Evolutionary conservation across 1,284 basidiomycete species (phyloP), one percentile per base, ranked within the genome.

Genomic region (Sphagnurus paluster): DNA sequence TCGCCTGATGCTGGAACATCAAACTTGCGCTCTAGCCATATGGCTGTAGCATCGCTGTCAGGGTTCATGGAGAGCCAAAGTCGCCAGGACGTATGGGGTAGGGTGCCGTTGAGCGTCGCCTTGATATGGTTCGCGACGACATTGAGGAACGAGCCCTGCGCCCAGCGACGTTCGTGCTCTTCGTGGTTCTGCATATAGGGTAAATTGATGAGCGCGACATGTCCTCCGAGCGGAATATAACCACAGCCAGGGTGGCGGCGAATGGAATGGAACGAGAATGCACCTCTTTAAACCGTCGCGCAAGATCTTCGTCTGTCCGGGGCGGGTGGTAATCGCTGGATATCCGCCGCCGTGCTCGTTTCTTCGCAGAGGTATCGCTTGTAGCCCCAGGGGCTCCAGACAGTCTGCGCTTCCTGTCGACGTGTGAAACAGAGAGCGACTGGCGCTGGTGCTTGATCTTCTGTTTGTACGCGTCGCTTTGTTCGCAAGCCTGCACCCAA

Each of bases 21-120:
- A 51, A 88, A 87, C 63, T 89, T 89, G 52, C 72, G 73, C 57
- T 87, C 80, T 36, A 88, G 55, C 87, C 86, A 89, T 33, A 87
- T 86, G 2, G 86, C 86, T 5, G 86, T 88, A 10, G 75, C 77
- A 55, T 89, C 87, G 53, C 72, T 79, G 43, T 80, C 80, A 3
- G 77, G 76, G 57, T 89, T 88, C 57, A 79, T 68, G 2, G 85
- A 85, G n/a, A 89, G 56, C 87, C 86, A 89, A 17, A 79, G 56
- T 7, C 70, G 69, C 82, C 83, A 87, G 6, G 58, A 58, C 25
- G 56, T 60, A 50, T 56, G 56, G 23, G 56, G 44, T 1, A 57
- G 50, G 11, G 58, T 41, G 13, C 51, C 56, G 17, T 53, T 54
- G 47, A 56, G 25, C 57, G 49, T 53, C 8, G 56, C 60, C 45